Evolutionary conservation across 2,329 filamentous ascomycete genomes (phyloP).

Genomic region (Aureobasidium melanogenum): DNA sequence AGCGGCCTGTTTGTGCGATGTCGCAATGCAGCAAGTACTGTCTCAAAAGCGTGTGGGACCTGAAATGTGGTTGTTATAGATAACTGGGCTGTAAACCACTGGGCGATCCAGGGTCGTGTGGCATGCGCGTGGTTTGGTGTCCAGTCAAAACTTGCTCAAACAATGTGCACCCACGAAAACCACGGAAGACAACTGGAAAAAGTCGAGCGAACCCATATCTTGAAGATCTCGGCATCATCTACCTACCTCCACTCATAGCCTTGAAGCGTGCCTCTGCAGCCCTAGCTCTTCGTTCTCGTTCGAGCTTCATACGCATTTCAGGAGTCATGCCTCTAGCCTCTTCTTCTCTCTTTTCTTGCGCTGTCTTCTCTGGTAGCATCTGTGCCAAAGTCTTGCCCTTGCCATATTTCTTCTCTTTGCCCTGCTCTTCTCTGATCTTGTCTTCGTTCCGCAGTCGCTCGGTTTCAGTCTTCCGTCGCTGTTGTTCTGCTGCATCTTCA

Average conservation of each 20-base stretch:
- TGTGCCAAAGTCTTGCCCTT: conserved; percentile 45
- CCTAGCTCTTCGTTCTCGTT: conserved; percentile 80
- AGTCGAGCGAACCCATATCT: too few relatives aligned
- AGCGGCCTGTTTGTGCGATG: too few relatives aligned
- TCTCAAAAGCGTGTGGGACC: too few relatives aligned
- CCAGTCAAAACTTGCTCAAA: too few relatives aligned
- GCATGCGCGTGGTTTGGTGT: too few relatives aligned
- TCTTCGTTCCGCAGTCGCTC: conserved; percentile 62
- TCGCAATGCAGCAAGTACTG: too few relatives aligned
- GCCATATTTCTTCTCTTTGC: conserved; percentile 43
- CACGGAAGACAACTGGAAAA: too few relatives aligned
- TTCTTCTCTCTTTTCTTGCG: conserved; percentile 72
- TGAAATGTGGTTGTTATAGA: too few relatives aligned
- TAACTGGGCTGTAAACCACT: too few relatives aligned
- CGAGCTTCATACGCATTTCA: conserved; percentile 75
- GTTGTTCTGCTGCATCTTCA: conserved; percentile 51
- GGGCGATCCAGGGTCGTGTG: too few relatives aligned
- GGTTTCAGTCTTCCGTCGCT: conserved; percentile 64
- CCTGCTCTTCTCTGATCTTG: conserved; percentile 42
- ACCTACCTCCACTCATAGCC: neutral
- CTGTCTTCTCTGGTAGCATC: conserved; percentile 46
- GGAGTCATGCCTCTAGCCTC: conserved; percentile 77
- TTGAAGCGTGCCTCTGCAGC: conserved; percentile 66
- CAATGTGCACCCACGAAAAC: too few relatives aligned
- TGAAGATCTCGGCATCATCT: neutral